phyloP scores from a whole-genome alignment of 2,329 filamentous ascomycete genomes.

The Graphilbum ipis-grandicollis region DNA sequence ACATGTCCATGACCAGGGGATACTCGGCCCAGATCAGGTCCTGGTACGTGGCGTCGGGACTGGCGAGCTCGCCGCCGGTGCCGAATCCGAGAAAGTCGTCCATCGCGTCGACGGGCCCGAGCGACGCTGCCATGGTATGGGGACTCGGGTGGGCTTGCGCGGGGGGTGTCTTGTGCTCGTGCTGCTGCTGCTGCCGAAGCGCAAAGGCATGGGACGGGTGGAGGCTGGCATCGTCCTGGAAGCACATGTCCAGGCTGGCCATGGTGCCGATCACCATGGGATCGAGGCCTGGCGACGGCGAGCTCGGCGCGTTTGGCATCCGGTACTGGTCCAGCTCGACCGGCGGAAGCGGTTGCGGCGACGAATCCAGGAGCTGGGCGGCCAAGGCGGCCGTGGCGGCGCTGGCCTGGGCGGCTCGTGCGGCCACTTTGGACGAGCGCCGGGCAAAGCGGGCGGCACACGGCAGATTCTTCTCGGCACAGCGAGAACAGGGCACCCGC shows the following conservation, averaged over 20 bases:
- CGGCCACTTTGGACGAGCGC: conserved; percentile 29
- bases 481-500: conserved; percentile 28
- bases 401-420: conserved; percentile 23
- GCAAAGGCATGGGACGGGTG: too few species aligned
- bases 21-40: conserved; percentile 28
- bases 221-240: conserved; percentile 3
- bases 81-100: conserved; percentile 21
- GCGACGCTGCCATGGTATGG: conserved; percentile 19
- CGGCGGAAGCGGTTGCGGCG: too few species aligned
- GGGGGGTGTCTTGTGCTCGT: conserved; percentile 13
- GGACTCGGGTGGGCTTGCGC: conserved; percentile 17
- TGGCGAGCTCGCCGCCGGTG: conserved; percentile 15
- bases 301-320: conserved; percentile 8
- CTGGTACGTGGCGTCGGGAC: conserved; percentile 21
- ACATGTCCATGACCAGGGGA: conserved; percentile 24
- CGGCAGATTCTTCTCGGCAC: conserved; percentile 27
- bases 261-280: conserved; percentile 3
- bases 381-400: conserved; percentile 16
- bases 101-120: conserved; percentile 18
- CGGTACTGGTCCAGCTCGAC: conserved; percentile 14
- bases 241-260: conserved; percentile 6
- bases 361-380: conserved; percentile 7
- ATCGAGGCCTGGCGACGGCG: too few species aligned
- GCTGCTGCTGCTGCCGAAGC: conserved; percentile 7
- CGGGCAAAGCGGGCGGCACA: conserved; percentile 32